Conservation (phyloP, 129 eudicot species). For the Centella asiatica region DNA sequence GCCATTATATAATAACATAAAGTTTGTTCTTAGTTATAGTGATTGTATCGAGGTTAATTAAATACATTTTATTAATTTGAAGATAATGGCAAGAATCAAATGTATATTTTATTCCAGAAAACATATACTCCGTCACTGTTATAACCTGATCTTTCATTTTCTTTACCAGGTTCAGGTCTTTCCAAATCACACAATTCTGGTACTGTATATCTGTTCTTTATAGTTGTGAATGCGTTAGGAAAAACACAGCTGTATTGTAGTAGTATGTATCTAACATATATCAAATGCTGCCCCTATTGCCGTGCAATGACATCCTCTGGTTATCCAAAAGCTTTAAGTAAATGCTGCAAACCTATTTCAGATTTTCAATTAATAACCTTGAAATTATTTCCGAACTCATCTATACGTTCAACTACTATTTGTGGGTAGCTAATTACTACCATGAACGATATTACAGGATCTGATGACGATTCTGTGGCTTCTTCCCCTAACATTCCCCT, state of each 20-base stretch:
- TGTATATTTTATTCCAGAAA: no score
- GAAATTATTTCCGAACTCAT: not conserved
- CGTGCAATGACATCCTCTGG: no score
- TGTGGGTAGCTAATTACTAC: not conserved
- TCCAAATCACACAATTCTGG: constrained; percentile 3
- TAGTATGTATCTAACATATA: no score
- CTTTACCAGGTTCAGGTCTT: constrained; percentile 6
- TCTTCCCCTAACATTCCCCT: not conserved
- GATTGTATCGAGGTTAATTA: no score
- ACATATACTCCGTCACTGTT: no score
- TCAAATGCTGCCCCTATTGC: no score
- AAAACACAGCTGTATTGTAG: no score
- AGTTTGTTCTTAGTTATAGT: not conserved
- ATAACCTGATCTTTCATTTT: not conserved
- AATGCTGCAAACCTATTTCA: not conserved
- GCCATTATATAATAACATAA: no score
- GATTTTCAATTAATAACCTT: not conserved
- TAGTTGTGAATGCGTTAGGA: not conserved
- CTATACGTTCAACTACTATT: not conserved
- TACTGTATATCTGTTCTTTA: not conserved
- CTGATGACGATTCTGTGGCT: constrained; percentile 5
- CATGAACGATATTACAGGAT: constrained; percentile 4
- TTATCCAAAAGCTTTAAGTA: not conserved
- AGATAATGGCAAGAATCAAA: no score
- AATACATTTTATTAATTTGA: no score